Percentiles rank a stretch among this genome's conserved stretches.
Evolutionary conservation across 495 filamentous ascomycete species (phyloP).

Genomic region (Geopyxis carbonaria): DNA sequence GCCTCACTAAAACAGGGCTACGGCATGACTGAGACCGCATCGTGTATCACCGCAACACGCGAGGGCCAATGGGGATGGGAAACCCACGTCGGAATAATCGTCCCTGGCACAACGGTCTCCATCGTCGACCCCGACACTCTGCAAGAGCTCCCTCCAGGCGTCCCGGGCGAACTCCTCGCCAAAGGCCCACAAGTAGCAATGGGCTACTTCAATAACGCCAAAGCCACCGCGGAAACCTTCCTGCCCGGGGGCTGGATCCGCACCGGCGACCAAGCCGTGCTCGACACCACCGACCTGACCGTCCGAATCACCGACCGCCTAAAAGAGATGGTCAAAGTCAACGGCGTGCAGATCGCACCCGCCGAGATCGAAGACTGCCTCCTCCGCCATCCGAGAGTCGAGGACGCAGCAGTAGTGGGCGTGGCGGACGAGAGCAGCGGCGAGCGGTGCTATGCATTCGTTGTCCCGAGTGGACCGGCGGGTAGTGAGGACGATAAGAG

Average conservation of each 20-base stretch:
- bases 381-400: conserved; percentile 48
- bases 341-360: conserved; percentile 73
- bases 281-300: conserved; percentile 41
- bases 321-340: conserved; percentile 76
- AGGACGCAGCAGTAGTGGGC: conserved; percentile 66
- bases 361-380: conserved; percentile 70
- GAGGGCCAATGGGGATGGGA: too few species aligned
- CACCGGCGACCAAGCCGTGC: conserved; percentile 52
- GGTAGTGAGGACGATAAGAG: conserved; percentile 24
- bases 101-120: conserved; percentile 39
- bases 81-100: too few species aligned
- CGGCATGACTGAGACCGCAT: conserved; percentile 64
- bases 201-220: conserved; percentile 54
- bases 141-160: conserved; percentile 29
- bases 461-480: conserved; percentile 40
- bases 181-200: conserved; percentile 50
- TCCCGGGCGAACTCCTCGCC: conserved; percentile 51
- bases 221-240: conserved; percentile 49
- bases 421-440: conserved; percentile 45
- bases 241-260: conserved; percentile 51
- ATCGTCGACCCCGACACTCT: conserved; percentile 31
- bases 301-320: conserved; percentile 58
- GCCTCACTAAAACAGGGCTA: conserved; percentile 78
- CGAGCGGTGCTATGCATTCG: conserved; percentile 51
- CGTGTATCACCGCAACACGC: too few species aligned